Evolutionary conservation across 176 grass and related monocot species (phyloP).

Genomic region (Cymbopogon citratus): DNA sequence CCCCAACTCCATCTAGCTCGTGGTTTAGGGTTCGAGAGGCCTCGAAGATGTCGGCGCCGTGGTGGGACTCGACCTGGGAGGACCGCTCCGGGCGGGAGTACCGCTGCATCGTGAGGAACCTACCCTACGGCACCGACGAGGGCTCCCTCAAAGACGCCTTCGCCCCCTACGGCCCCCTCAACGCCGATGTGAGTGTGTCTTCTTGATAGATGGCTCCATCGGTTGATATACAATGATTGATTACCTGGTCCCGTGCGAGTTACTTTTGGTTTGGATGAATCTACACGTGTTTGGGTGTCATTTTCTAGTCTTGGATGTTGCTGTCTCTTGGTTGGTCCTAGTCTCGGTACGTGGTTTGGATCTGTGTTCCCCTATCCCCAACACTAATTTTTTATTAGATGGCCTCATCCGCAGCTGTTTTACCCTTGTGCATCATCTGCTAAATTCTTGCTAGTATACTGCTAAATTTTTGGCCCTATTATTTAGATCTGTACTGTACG

Average conservation of each 20-base stretch:
- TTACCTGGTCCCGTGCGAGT: neutral
- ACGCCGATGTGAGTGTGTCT: neutral
- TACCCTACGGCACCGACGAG: neutral
- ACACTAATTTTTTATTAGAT: neutral
- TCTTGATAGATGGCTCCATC: neutral
- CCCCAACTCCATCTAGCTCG: neutral
- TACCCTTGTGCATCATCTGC: too few species aligned
- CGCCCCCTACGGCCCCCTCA: neutral
- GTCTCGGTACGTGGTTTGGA: neutral
- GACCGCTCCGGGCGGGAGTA: neutral
- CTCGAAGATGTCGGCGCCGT: constrained; percentile 12
- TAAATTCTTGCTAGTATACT: too few species aligned
- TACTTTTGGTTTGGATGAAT: neutral
- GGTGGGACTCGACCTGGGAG: neutral
- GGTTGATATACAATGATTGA: neutral
- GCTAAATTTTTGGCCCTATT: too few species aligned
- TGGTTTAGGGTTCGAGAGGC: neutral
- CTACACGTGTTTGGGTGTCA: neutral
- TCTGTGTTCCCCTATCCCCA: neutral
- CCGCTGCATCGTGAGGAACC: neutral
- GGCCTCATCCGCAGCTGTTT: too few species aligned
- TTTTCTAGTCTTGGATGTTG: neutral
- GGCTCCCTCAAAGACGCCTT: neutral
- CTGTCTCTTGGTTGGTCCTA: neutral
- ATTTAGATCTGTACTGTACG: too few species aligned